A percentile compares a stretch with the other conserved stretches of the same genome.
These are phyloP conservation scores for Exophiala lecanii-corni DNA, from an alignment of 2,329 filamentous ascomycete genomes.

Conservation along the genomic window DNA sequence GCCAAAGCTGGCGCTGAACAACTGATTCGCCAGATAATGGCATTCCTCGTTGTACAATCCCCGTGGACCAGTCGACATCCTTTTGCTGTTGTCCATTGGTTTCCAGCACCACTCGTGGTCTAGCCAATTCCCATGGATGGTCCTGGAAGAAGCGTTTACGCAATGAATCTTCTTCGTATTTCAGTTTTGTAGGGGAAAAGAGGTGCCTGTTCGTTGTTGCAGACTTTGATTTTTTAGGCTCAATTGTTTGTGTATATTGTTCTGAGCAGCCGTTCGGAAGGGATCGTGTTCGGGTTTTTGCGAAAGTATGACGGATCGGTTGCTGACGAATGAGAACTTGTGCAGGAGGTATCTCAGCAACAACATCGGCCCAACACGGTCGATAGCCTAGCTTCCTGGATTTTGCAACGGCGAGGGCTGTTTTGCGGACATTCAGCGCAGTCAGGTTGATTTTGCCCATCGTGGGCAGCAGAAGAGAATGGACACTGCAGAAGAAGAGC, in stretches of 20 bases:
- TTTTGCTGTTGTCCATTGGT: conserved; percentile 76
- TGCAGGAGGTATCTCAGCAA: conserved; percentile 56
- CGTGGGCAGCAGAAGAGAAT: conserved; percentile 13
- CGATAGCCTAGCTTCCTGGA: conserved; percentile 33
- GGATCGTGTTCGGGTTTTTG: conserved; percentile 37
- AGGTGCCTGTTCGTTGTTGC: conserved; percentile 62
- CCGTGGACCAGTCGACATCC: conserved; percentile 54
- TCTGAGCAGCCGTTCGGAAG: conserved; percentile 20
- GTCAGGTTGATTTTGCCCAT: conserved; percentile 47
- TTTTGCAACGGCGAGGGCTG: conserved; percentile 32
- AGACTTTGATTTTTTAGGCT: conserved; percentile 38
- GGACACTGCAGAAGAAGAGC: too few relatives aligned
- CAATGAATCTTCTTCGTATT: conserved; percentile 78
- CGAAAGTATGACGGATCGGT: conserved; percentile 42
- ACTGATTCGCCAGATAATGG: conserved; percentile 84
- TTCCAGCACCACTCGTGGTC: conserved; percentile 80
- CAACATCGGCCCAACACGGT: conserved; percentile 53
- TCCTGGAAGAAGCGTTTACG: conserved; percentile 81
- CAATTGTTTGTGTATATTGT: conserved; percentile 18
- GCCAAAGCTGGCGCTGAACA: conserved; percentile 82
- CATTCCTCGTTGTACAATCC: conserved; percentile 68
- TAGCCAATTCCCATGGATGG: conserved; percentile 94
- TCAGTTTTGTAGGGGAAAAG: conserved; percentile 73
- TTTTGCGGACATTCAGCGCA: conserved; percentile 43
- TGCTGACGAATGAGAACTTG: conserved; percentile 57